Base-by-base conservation (phyloP, 805 yeast genomes). In the Dipodascus albidus region DNA sequence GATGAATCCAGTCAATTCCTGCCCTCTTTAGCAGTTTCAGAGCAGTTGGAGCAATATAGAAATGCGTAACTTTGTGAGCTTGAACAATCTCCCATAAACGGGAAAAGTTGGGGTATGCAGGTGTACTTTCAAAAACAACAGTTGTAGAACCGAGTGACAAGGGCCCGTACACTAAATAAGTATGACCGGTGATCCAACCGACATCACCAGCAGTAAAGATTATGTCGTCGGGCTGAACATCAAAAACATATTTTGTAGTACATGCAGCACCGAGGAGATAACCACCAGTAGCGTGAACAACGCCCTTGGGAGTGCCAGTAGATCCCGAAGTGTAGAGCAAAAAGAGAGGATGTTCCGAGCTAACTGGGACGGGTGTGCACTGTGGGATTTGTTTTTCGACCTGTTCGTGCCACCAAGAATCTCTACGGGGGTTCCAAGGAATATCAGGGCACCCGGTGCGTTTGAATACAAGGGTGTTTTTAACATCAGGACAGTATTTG, bases 101-200 rank as follows among this genome's bases (percentile, higher is more conserved):
- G 56, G 96, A 88, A 67, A 82, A 90, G 66, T 85, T 83, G 61
- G 98, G 99, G 71, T 89, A 88, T 33, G 96, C 96, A 38, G 99
- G 98, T 19, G 99, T 93, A 56, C 96, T 93, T 75, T 93, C 98
- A 67, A 93, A 93, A 54, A 91, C 87, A 53, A 93, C 86, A 6
- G 96, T 82, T 50, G 98, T 83, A 52, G 90, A 87, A 70, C 98
- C 99, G 35, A 82, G 68, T 27, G 82, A 72, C 61, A 91, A 79
- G 44, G 99, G 99, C 56, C 98, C 98, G 66, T 91, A 93, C 49
- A 91, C 79, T 47, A 88, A 95, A 67, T 91, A 91, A 8, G 96
- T 86, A 70, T 93, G 99, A 61, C 98, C 98, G 19, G 99, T 93
- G 68, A 93, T 93, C 98, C 99, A 91, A 67, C 99, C 98, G 54